Evolutionary conservation across 257 asterid genomes (phyloP).

Genomic region (Solanum virginianum): DNA sequence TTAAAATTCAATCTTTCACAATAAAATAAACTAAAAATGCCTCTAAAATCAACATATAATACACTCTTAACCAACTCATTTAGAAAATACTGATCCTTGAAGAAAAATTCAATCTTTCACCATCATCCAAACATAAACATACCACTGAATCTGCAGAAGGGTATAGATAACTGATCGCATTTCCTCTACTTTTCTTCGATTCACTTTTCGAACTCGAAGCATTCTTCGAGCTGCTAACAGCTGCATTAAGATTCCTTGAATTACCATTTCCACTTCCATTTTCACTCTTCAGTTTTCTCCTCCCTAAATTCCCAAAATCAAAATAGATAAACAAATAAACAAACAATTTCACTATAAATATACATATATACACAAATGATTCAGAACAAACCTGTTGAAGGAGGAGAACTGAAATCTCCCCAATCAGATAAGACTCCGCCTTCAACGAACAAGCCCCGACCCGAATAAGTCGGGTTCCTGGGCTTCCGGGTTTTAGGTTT

Average conservation of each 20-base stretch:
- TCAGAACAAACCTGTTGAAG: slow-evolving; percentile 41
- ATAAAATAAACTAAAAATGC: not conserved
- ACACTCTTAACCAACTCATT: not conserved
- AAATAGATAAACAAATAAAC: not conserved
- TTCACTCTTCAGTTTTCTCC: slow-evolving; percentile 31
- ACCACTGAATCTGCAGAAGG: slow-evolving; percentile 44
- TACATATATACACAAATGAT: not conserved
- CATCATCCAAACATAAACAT: not conserved
- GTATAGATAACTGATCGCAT: slow-evolving; percentile 37
- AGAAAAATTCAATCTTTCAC: not conserved
- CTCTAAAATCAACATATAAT: not conserved
- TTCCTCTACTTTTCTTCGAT: slow-evolving; percentile 26
- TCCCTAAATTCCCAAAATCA: slow-evolving; percentile 21
- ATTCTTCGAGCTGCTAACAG: slow-evolving; percentile 16
- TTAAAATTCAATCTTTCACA: not conserved
- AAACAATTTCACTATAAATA: not conserved
- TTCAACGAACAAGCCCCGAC: slow-evolving; percentile 52
- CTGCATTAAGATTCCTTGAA: slow-evolving; percentile 27
- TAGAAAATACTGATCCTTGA: not conserved
- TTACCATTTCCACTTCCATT: slow-evolving; percentile 12
- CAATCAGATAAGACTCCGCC: slow-evolving; percentile 81
- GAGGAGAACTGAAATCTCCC: slow-evolving; percentile 48
- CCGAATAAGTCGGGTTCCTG: slow-evolving; percentile 20
- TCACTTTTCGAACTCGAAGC: slow-evolving; percentile 14
- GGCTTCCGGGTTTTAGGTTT: slow-evolving; percentile 35